phyloP scores from a whole-genome alignment of 768 basidiomycete species.

The Termitomyces sp. region DNA sequence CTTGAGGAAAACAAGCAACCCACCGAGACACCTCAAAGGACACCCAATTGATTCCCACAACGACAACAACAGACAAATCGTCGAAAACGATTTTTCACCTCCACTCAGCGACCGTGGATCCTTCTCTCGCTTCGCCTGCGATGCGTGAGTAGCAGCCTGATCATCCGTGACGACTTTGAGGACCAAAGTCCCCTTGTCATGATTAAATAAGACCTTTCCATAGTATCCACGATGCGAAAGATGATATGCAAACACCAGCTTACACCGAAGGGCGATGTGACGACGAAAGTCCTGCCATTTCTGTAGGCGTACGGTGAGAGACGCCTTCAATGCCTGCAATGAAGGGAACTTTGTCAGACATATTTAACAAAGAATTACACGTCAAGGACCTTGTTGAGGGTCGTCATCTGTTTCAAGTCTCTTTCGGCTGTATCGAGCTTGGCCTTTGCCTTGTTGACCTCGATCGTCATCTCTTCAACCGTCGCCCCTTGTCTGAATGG shows the following conservation, averaged over 20 bases:
- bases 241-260: constrained; percentile 75
- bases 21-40: constrained; percentile 88
- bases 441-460: constrained; percentile 60
- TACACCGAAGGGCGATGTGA: constrained; percentile 85
- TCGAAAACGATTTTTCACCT: constrained; percentile 96
- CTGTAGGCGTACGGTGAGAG: constrained; percentile 57
- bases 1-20: constrained; percentile 12
- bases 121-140: constrained; percentile 73
- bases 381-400: constrained; percentile 57
- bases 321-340: constrained; percentile 57
- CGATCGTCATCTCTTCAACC: constrained; percentile 70
- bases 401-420: constrained; percentile 58
- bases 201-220: constrained; percentile 87
- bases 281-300: constrained; percentile 87
- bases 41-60: constrained; percentile 96
- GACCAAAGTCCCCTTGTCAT: constrained; percentile 52
- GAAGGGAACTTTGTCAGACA: background rate
- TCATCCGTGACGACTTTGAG: constrained; percentile 86
- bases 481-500: constrained; percentile 61
- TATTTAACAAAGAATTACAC: background rate
- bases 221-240: constrained; percentile 84
- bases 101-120: constrained; percentile 86
- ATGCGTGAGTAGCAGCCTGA: constrained; percentile 45
- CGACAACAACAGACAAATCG: constrained; percentile 88
- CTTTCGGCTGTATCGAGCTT: constrained; percentile 53